Evolutionary conservation across 1,284 basidiomycete genomes (phyloP).

Genomic region (Puccinia coronata): DNA sequence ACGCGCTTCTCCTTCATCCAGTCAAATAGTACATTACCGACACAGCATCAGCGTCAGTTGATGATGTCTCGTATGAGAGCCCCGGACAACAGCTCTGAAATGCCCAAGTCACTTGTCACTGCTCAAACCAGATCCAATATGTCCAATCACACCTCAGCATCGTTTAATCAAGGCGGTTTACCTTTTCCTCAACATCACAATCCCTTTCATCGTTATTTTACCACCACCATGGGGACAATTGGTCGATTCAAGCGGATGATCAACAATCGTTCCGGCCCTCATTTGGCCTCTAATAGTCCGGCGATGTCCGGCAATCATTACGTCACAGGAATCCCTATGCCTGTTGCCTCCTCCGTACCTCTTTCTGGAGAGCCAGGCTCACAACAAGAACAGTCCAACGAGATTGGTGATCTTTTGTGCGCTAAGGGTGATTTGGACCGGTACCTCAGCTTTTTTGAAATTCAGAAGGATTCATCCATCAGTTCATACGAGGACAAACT

Average conservation of each 20-base stretch:
- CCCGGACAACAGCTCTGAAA: background rate
- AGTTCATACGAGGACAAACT: constrained; percentile 7
- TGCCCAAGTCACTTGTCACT: constrained; percentile 1
- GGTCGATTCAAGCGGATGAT: constrained; percentile 55
- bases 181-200: constrained; percentile 51
- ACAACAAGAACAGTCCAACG: constrained; percentile 50
- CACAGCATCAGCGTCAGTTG: background rate
- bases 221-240: constrained; percentile 54
- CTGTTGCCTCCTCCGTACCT: constrained; percentile 35
- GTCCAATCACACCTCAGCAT: constrained; percentile 11
- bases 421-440: constrained; percentile 52
- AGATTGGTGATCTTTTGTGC: constrained; percentile 52
- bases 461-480: constrained; percentile 39
- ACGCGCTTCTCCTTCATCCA: constrained; percentile 19
- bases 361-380: background rate
- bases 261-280: constrained; percentile 46
- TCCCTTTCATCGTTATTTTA: constrained; percentile 53
- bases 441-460: constrained; percentile 52
- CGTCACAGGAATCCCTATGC: background rate
- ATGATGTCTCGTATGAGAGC: constrained; percentile 22
- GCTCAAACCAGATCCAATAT: constrained; percentile 14
- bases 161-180: constrained; percentile 14
- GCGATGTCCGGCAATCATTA: constrained; percentile 10
- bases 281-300: background rate
- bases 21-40: background rate